Percentiles rank a stretch among this genome's conserved stretches.
Evolutionary conservation across 805 yeast species (phyloP).

Genomic region (Wickerhamiella qilinensis): DNA sequence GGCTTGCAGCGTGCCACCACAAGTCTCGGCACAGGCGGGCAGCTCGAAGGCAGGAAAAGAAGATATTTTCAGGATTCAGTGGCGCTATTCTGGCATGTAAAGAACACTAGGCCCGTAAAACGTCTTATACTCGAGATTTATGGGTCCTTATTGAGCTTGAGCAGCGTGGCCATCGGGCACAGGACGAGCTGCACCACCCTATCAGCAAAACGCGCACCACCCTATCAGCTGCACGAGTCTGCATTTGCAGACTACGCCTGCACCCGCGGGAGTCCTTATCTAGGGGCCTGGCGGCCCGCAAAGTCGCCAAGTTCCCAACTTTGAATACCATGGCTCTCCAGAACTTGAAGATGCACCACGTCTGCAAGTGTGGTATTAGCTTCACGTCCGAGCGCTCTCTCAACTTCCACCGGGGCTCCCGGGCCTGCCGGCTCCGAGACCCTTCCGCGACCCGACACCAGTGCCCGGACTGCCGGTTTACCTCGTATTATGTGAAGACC

Average conservation of each 20-base stretch:
- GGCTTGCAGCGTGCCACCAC: neutral
- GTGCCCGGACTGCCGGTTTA: constrained; percentile 6
- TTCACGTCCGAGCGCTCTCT: constrained; percentile 5
- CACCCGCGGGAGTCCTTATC: too few species aligned
- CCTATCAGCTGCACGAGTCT: too few species aligned
- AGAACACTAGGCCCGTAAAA: too few species aligned
- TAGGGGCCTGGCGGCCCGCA: neutral
- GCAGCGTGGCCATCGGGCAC: too few species aligned
- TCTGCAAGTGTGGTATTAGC: constrained; percentile 5
- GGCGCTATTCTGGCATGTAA: too few species aligned
- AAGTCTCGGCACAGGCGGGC: neutral
- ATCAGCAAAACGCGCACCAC: too few species aligned
- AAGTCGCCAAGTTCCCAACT: neutral
- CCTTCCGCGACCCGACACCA: constrained; percentile 3
- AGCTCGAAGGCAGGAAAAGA: too few species aligned
- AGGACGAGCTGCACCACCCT: too few species aligned
- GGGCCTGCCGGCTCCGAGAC: constrained; percentile 6
- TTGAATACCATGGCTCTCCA: neutral
- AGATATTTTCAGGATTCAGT: too few species aligned
- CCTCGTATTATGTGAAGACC: constrained; percentile 4
- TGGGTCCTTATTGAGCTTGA: too few species aligned
- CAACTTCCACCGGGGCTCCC: constrained; percentile 5
- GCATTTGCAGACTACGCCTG: too few species aligned
- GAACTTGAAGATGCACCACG: neutral
- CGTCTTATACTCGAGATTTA: too few species aligned